Conservation (phyloP, 768 basidiomycete species). For the Suillus lakei region DNA sequence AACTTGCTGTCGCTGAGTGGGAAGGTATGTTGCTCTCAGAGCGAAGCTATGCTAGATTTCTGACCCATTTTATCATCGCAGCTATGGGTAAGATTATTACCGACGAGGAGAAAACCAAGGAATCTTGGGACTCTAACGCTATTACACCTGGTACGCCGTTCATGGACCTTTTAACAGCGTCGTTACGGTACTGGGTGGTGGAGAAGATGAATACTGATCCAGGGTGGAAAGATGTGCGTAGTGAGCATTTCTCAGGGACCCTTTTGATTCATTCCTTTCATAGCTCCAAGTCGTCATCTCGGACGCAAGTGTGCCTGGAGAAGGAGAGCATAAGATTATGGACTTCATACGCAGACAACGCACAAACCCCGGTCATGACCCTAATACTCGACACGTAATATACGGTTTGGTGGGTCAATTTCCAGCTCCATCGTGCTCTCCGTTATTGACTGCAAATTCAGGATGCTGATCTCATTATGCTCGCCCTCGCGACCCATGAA, state of each 20-base stretch:
- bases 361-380: conserved; percentile 85
- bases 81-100: conserved; percentile 91
- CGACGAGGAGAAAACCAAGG: conserved; percentile 83
- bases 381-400: conserved; percentile 95
- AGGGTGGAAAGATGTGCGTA: conserved; percentile 88
- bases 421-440: background rate
- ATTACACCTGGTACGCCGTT: conserved; percentile 99
- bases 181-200: conserved; percentile 94
- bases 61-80: conserved; percentile 30
- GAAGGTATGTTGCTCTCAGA: conserved; percentile 58
- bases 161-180: conserved; percentile 89
- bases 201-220: conserved; percentile 94
- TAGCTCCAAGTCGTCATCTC: conserved; percentile 97
- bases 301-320: conserved; percentile 95
- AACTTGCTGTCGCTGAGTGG: conserved; percentile 83
- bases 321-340: conserved; percentile 99
- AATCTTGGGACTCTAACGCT: conserved; percentile 96
- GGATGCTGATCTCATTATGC: conserved; percentile 99
- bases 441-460: conserved; percentile 36
- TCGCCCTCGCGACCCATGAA: conserved; percentile 96
- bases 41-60: background rate
- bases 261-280: background rate
- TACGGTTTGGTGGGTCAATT: conserved; percentile 81
- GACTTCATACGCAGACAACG: conserved; percentile 95
- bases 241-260: background rate